Evolutionary conservation across 441 rosid genomes (phyloP), one percentile per base, ranked within the genome.

Genomic region (Kokia cookei): DNA sequence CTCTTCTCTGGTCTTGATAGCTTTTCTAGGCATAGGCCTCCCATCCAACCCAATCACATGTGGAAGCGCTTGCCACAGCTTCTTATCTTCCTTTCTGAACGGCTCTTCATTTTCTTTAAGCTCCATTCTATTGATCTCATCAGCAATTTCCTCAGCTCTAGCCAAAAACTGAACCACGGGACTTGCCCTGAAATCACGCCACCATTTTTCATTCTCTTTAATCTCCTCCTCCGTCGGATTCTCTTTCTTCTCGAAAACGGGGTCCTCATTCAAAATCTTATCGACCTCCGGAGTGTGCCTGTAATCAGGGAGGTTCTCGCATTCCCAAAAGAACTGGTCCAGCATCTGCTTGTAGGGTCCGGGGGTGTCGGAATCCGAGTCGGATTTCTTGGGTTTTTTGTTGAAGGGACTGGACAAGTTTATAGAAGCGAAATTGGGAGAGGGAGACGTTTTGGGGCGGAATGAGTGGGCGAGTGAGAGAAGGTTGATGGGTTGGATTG

Each of bases 11-110:
- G 93, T 77, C 77, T 81, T 90, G 1, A 91, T 92, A 1, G 94
- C 88, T 83, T 92, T 92, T 73, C 97, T 83, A 0, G 98, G 97
- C 93, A 94, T 88, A 0, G 92, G 97, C 81, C 98, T 78, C 17
- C 98, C 97, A 42, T 94, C 98, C 26, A 78, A 82, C 8, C 98
- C 98, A 0, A 79, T 76, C 6, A 94, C 95, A 6, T 86, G 88
- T 14, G 97, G 98, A 45, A 92, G 68, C 11, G 90, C 88, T 70
- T 76, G 82, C 98, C 97, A 94, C 11, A 85, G 29, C 73, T 92
- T 83, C 86, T 77, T 84, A 75, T 94, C 97, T 80, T 94, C 98
- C 57, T 65, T 60, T 9, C 90, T 79, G 72, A 84, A 92, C 1
- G 96, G 98, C 14, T 77, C 74, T 37, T 73, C 81, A 72, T 94